Conservation (phyloP, 2,329 filamentous ascomycete species). For the Lachnellula subtilissima region DNA sequence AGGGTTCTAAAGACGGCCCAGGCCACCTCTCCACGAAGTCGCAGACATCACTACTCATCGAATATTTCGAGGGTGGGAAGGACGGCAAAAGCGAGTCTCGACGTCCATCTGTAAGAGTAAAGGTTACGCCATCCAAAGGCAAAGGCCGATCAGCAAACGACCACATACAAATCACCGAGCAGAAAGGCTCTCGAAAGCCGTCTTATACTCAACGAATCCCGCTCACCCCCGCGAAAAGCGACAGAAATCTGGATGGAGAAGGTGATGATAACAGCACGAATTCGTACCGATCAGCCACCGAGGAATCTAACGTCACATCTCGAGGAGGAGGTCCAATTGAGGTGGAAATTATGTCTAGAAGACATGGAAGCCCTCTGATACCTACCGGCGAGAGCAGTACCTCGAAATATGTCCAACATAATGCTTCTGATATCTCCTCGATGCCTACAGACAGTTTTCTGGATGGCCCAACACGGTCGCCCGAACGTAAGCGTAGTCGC, state of each 20-base stretch:
- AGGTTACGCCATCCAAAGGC: slow-evolving; percentile 59
- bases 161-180: slow-evolving; percentile 82
- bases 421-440: slow-evolving; percentile 80
- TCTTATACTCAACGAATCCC: slow-evolving; percentile 66
- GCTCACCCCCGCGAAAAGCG: slow-evolving; percentile 42
- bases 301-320: slow-evolving; percentile 70
- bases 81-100: slow-evolving; percentile 47
- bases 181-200: slow-evolving; percentile 66
- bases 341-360: slow-evolving; percentile 70
- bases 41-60: slow-evolving; percentile 69
- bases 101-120: slow-evolving; percentile 65
- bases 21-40: slow-evolving; percentile 52
- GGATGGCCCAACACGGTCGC: slow-evolving; percentile 40
- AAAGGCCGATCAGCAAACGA: slow-evolving; percentile 50
- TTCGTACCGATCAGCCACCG: slow-evolving; percentile 73
- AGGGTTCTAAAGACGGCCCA: slow-evolving; percentile 44
- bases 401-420: slow-evolving; percentile 58
- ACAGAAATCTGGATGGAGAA: slow-evolving; percentile 45
- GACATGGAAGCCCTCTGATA: slow-evolving; percentile 63
- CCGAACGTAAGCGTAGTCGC: slow-evolving; percentile 29
- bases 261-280: slow-evolving; percentile 60
- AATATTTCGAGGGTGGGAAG: slow-evolving; percentile 69
- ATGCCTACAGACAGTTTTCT: slow-evolving; percentile 70
- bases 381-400: slow-evolving; percentile 50
- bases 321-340: slow-evolving; percentile 69